phyloP scores from a whole-genome alignment of 305 asterid genomes.

The Plantago lanceolata region DNA sequence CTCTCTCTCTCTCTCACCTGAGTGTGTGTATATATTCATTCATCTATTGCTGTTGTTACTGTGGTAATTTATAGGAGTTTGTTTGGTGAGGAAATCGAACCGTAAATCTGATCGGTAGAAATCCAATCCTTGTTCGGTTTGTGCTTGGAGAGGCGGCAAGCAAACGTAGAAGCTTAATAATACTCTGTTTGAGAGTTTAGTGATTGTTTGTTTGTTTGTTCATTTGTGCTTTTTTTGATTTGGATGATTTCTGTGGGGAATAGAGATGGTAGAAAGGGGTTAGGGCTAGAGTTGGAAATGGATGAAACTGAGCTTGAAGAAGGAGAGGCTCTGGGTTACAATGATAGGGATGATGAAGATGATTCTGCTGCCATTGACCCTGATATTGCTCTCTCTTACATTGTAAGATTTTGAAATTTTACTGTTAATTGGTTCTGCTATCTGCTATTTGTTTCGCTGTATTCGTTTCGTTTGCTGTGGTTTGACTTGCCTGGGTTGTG shows the following conservation, averaged over 20 bases:
- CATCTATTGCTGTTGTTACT: no score
- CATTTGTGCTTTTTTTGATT: conserved; percentile 21
- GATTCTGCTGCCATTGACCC: conserved; percentile 76
- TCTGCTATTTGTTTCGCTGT: conserved; percentile 10
- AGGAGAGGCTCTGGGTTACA: conserved; percentile 72
- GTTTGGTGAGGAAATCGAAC: conserved; percentile 38
- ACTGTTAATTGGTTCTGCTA: conserved; percentile 19
- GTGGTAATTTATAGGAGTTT: neutral
- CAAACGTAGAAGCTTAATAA: neutral
- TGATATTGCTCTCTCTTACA: conserved; percentile 88
- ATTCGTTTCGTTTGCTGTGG: conserved; percentile 17
- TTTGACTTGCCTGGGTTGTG: conserved; percentile 26
- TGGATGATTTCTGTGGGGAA: conserved; percentile 77
- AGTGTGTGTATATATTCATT: neutral
- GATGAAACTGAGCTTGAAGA: conserved; percentile 86
- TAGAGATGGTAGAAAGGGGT: conserved; percentile 69
- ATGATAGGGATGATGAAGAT: conserved; percentile 41
- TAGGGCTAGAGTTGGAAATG: conserved; percentile 59
- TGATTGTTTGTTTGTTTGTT: conserved; percentile 2
- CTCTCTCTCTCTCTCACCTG: no score
- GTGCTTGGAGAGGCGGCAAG: conserved; percentile 38
- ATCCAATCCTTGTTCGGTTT: conserved; percentile 25
- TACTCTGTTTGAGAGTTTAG: conserved; percentile 30
- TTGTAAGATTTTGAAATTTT: conserved; percentile 47
- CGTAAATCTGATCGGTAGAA: conserved; percentile 38